Evolutionary conservation across 148 eudicot species (phyloP).

Genomic region (Cornus controversa): DNA sequence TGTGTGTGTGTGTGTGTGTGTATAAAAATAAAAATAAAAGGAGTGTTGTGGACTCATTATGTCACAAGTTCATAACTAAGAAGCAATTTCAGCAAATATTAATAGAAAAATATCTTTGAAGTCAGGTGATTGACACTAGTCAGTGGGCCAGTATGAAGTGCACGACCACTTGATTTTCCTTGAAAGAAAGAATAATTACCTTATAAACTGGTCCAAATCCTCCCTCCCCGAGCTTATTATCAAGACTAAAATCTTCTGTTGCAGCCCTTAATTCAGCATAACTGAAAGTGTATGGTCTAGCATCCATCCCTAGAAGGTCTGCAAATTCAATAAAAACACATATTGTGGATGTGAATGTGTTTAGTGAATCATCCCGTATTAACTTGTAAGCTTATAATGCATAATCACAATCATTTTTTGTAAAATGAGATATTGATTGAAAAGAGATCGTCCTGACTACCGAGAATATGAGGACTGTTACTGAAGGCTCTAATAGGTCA

Average conservation of each 20-base stretch:
- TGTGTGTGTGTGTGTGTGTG: too few species aligned
- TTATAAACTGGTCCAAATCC: slow-evolving; percentile 70
- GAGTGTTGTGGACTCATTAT: too few species aligned
- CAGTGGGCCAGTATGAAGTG: not conserved
- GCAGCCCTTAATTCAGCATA: slow-evolving; percentile 71
- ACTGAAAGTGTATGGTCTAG: slow-evolving; percentile 53
- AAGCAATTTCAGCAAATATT: too few species aligned
- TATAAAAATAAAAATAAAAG: too few species aligned
- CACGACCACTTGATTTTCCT: not conserved
- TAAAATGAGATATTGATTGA: not conserved
- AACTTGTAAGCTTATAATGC: not conserved
- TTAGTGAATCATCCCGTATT: not conserved
- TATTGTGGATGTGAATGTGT: not conserved
- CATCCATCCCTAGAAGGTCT: slow-evolving; percentile 67
- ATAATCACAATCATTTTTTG: not conserved
- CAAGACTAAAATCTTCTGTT: slow-evolving; percentile 51
- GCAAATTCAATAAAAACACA: slow-evolving; percentile 13
- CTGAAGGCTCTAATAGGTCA: too few species aligned
- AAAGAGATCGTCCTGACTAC: not conserved
- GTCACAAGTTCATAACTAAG: too few species aligned
- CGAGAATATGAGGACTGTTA: too few species aligned
- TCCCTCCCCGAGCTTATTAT: slow-evolving; percentile 65
- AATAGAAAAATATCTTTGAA: too few species aligned
- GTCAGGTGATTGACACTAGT: too few species aligned
- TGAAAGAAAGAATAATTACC: slow-evolving; percentile 26